Evolutionary conservation across 1,284 basidiomycete species (phyloP).

Genomic region (Cryptococcus depauperatus): DNA sequence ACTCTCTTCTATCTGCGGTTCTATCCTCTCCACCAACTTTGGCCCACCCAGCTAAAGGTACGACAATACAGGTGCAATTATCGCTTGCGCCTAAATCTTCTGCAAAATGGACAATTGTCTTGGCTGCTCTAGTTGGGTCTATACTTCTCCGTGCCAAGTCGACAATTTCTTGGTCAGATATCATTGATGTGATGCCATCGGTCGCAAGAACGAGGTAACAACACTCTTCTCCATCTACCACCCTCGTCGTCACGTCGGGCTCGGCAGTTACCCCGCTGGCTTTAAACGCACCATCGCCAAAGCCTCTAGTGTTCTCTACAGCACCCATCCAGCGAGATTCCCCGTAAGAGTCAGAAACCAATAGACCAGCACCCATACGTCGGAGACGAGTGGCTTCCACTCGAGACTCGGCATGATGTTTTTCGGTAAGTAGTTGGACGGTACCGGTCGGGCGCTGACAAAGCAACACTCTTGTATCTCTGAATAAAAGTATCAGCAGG

Average conservation of each 20-base stretch:
- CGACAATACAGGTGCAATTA: constrained; percentile 85
- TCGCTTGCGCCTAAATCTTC: constrained; percentile 86
- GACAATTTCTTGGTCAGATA: constrained; percentile 89
- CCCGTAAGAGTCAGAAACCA: constrained; percentile 91
- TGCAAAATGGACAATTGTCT: constrained; percentile 74
- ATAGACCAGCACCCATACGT: constrained; percentile 68
- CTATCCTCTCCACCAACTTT: constrained; percentile 61
- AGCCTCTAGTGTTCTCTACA: constrained; percentile 84
- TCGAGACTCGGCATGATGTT: constrained; percentile 84
- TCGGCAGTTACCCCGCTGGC: constrained; percentile 87
- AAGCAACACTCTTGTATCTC: constrained; percentile 81
- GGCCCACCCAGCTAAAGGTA: constrained; percentile 89
- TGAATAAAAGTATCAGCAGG: constrained; percentile 33
- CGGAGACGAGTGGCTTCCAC: constrained; percentile 77
- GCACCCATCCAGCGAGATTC: constrained; percentile 96
- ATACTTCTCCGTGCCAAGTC: constrained; percentile 70
- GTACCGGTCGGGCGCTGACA: constrained; percentile 65
- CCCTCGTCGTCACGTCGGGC: constrained; percentile 75
- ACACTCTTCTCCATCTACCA: constrained; percentile 58
- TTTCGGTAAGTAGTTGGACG: constrained; percentile 74
- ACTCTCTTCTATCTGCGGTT: constrained; percentile 73
- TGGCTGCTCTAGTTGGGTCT: constrained; percentile 72
- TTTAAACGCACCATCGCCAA: constrained; percentile 88
- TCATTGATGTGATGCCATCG: constrained; percentile 82
- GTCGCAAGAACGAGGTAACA: constrained; percentile 67